Conservation (phyloP, 768 basidiomycete species). For the Dacryopinax spathularia region DNA sequence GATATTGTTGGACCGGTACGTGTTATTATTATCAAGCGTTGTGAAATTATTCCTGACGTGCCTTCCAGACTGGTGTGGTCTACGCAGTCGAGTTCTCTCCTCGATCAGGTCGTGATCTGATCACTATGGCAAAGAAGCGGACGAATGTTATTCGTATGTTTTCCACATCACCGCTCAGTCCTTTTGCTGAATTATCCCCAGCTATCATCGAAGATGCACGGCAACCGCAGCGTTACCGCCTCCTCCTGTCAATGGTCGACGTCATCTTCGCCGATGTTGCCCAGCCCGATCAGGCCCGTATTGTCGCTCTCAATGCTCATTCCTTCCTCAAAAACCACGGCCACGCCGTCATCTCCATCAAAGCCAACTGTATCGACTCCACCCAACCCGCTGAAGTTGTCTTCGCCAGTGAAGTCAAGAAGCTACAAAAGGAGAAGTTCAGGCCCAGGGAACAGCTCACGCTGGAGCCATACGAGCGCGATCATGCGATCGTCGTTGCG, state of each 20-base stretch:
- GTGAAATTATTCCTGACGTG: neutral
- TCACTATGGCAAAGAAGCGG: slow-evolving; percentile 98
- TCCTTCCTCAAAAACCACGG: slow-evolving; percentile 92
- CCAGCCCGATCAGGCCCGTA: slow-evolving; percentile 97
- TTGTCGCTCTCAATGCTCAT: slow-evolving; percentile 83
- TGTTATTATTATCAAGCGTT: slow-evolving; percentile 13
- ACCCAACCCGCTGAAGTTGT: slow-evolving; percentile 81
- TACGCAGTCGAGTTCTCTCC: slow-evolving; percentile 98
- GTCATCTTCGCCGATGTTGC: slow-evolving; percentile 98
- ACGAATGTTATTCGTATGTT: slow-evolving; percentile 94
- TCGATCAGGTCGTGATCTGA: slow-evolving; percentile 91
- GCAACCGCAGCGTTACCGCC: slow-evolving; percentile 89
- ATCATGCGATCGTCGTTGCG: slow-evolving; percentile 26
- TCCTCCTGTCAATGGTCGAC: slow-evolving; percentile 89
- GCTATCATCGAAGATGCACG: slow-evolving; percentile 97
- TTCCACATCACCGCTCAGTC: neutral
- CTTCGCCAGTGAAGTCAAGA: slow-evolving; percentile 77
- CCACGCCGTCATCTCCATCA: slow-evolving; percentile 91
- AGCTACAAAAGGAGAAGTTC: slow-evolving; percentile 59
- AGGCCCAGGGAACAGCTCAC: slow-evolving; percentile 95
- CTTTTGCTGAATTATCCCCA: slow-evolving; percentile 19
- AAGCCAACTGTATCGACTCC: slow-evolving; percentile 97
- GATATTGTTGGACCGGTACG: slow-evolving; percentile 93
- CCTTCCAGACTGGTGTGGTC: slow-evolving; percentile 71
- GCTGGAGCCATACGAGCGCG: slow-evolving; percentile 47